Evolutionary conservation across 1,284 basidiomycete genomes (phyloP).

Genomic region (Psilocybe mexicana): DNA sequence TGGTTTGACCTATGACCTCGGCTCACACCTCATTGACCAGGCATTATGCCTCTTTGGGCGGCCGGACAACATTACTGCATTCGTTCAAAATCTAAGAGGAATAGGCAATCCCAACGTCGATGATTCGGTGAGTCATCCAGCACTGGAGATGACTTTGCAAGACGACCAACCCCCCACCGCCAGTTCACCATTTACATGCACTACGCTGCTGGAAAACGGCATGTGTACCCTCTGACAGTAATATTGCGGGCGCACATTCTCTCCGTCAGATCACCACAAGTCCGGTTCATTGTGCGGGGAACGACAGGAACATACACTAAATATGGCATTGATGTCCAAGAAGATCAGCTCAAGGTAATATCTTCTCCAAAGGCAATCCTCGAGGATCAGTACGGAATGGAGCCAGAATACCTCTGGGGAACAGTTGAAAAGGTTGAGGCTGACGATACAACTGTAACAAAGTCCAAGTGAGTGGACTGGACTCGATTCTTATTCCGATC

Average conservation of each 20-base stretch:
- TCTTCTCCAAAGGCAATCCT: conserved; percentile 48
- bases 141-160: not conserved
- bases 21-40: conserved; percentile 78
- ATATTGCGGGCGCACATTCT: conserved; percentile 71
- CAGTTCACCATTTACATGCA: conserved; percentile 74
- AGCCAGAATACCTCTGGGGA: conserved; percentile 63
- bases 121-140: conserved; percentile 52
- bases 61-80: conserved; percentile 68
- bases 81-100: conserved; percentile 67
- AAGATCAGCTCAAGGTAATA: conserved; percentile 65
- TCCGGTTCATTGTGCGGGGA: conserved; percentile 72
- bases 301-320: conserved; percentile 75
- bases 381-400: conserved; percentile 50
- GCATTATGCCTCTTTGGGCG: conserved; percentile 75
- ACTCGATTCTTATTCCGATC: conserved; percentile 13
- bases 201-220: conserved; percentile 42
- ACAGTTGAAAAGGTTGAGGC: conserved; percentile 54
- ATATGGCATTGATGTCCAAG: conserved; percentile 78
- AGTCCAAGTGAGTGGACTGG: conserved; percentile 43
- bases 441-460: conserved; percentile 46
- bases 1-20: conserved; percentile 65
- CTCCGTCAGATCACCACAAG: conserved; percentile 63
- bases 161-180: not conserved
- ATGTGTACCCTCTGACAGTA: conserved; percentile 62
- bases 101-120: conserved; percentile 66